Evolutionary conservation across 2,329 filamentous ascomycete species (phyloP), one percentile per base, ranked within the genome.

Genomic region (Taxawa tesnikishii): DNA sequence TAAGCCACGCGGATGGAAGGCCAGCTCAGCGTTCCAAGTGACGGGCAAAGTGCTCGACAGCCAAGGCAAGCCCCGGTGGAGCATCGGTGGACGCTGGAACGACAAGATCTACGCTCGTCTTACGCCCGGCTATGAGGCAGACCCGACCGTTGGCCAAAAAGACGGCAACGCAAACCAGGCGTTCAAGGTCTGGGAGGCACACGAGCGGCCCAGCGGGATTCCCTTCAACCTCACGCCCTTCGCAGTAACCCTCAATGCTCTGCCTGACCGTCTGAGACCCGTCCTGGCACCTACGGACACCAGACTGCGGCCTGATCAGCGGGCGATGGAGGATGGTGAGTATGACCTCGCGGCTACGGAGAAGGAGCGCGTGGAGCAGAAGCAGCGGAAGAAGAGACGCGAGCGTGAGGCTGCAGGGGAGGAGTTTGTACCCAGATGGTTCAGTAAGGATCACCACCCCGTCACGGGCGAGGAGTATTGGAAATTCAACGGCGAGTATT

Each of bases 201-300:
- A 94, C 55, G 59, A 70, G 21, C 75, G 88, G 6, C 85, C 90
- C 1, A 63, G 71, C 9, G 83, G 81, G 18, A 88, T 94, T 35
- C 90, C 90, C 0, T 98, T 98, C 68, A 98, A 96, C 58, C 68
- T 98, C 37, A 98, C 90, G 0, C 88, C 90, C 0, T 96, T 98
- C 51, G 90, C 87, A 10, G 70, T 98, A 37, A 93, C 87, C 0
- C 79, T 98, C 42, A 98, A 98, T 58, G 83, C 87, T 43, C 68
- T 94, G 30, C 80, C 88, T 33, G 83, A 93, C n/a, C 65, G 72
- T n/a, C 67, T 98, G 12, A 65, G 62, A 31, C 73, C 79, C 4
- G 75, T 79, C 60, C 62, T 98, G 11, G 82, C 90, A 23, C 90
- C 90, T 1, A 98, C 90, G 0, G 90, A 98, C 55, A 93, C 88